These are phyloP conservation scores for Mucor irregularis DNA, from an alignment of 371 early-diverging fungal species.

Conservation along the genomic window DNA sequence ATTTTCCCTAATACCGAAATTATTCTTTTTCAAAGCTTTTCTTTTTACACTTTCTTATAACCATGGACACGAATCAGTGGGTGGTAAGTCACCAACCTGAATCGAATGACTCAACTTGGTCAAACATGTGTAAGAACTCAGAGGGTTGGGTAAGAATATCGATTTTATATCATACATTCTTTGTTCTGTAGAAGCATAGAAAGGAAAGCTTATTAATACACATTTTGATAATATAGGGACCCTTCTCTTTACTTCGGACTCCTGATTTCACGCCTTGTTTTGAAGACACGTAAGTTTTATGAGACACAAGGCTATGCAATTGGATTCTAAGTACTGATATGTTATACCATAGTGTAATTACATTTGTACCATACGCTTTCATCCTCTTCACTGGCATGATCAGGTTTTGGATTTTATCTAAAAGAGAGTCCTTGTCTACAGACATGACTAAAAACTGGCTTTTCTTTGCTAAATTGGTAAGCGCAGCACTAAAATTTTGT, in stretches of 20 bases:
- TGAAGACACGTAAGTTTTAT: slow-evolving; percentile 59
- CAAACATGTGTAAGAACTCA: slow-evolving; percentile 29
- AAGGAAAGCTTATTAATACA: neutral
- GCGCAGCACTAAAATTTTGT: neutral
- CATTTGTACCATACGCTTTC: slow-evolving; percentile 46
- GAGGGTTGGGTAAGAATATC: slow-evolving; percentile 46
- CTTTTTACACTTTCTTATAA: neutral
- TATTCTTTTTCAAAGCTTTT: too few relatives aligned
- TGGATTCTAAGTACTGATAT: neutral
- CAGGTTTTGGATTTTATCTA: slow-evolving; percentile 47
- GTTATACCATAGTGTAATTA: slow-evolving; percentile 29
- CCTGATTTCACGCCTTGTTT: slow-evolving; percentile 80
- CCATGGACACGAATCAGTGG: slow-evolving; percentile 19
- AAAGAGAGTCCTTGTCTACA: slow-evolving; percentile 33
- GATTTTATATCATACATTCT: neutral
- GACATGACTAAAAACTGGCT: slow-evolving; percentile 50
- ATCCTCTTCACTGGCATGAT: slow-evolving; percentile 52
- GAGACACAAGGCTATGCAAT: neutral
- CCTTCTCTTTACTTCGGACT: slow-evolving; percentile 54
- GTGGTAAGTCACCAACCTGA: slow-evolving; percentile 10
- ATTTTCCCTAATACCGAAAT: too few relatives aligned
- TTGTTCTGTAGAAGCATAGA: neutral
- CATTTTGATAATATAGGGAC: slow-evolving; percentile 58
- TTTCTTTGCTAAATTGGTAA: slow-evolving; percentile 59
- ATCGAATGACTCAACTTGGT: neutral